phyloP scores from a whole-genome alignment of 345 rosid species.

The Erysimum cheiranthoides region DNA sequence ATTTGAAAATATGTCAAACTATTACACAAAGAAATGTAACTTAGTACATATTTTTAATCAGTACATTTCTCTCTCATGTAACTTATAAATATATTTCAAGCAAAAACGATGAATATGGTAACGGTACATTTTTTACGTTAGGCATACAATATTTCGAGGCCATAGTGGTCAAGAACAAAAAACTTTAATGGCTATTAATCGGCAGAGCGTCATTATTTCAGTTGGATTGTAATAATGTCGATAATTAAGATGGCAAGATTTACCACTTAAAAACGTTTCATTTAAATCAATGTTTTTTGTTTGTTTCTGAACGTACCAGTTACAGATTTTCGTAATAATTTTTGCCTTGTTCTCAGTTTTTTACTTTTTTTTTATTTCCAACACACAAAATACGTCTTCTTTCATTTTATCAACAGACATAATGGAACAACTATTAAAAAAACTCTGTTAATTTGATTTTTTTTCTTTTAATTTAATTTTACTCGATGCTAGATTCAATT shows the following conservation, averaged over 20 bases:
- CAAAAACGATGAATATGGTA: not conserved
- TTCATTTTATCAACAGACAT: not conserved
- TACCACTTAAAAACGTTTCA: not conserved
- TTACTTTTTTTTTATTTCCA: not conserved
- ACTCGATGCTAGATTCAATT: not conserved
- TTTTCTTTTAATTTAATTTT: not conserved
- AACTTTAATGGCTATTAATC: slow-evolving; percentile 9
- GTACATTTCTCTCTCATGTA: not conserved
- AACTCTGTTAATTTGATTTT: not conserved
- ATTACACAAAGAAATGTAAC: not conserved
- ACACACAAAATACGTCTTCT: not conserved
- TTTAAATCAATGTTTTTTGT: not conserved
- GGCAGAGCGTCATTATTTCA: not conserved
- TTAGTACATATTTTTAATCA: no score
- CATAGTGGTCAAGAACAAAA: not conserved
- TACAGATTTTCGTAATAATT: not conserved
- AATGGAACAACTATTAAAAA: not conserved
- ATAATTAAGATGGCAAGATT: not conserved
- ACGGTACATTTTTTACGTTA: slow-evolving; percentile 25
- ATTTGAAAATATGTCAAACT: not conserved
- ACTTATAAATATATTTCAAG: not conserved
- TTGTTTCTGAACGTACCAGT: not conserved
- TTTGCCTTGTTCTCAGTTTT: not conserved
- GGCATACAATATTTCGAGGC: no score
- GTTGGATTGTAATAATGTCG: not conserved